phyloP scores from a whole-genome alignment of 495 filamentous ascomycete genomes.

The Neurospora discreta region DNA sequence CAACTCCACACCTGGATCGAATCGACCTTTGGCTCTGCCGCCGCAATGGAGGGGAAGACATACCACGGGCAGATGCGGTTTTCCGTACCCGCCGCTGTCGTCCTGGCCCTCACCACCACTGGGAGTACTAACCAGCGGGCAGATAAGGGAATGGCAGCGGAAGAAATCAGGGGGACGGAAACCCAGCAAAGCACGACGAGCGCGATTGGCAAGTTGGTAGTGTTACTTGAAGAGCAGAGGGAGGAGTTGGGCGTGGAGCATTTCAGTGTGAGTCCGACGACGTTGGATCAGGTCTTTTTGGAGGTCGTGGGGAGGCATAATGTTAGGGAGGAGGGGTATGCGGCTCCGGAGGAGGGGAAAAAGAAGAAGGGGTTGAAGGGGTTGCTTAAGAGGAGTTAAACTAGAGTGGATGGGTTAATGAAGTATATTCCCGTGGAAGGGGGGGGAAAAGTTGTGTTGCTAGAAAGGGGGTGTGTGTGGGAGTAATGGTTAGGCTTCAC shows the following conservation, averaged over 20 bases:
- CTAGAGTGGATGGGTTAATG: no score
- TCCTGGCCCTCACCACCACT: slow-evolving; percentile 1
- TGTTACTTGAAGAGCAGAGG: slow-evolving; percentile 56
- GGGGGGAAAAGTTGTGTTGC: no score
- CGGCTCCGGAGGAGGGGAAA: slow-evolving; percentile 22
- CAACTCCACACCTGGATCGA: slow-evolving; percentile 51
- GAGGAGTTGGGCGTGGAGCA: slow-evolving; percentile 58
- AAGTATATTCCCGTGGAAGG: no score
- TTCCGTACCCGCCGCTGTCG: slow-evolving; percentile 44
- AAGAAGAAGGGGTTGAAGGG: slow-evolving; percentile 11
- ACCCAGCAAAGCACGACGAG: slow-evolving; percentile 5
- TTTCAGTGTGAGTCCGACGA: slow-evolving; percentile 71
- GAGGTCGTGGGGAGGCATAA: slow-evolving; percentile 66
- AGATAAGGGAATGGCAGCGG: slow-evolving; percentile 9
- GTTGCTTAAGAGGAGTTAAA: not conserved
- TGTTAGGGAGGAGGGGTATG: slow-evolving; percentile 64
- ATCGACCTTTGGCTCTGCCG: slow-evolving; percentile 29
- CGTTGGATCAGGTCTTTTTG: slow-evolving; percentile 81
- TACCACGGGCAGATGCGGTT: slow-evolving; percentile 80
- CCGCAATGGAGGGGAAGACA: slow-evolving; percentile 14
- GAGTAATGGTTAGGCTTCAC: not conserved
- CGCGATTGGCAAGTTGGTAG: slow-evolving; percentile 53
- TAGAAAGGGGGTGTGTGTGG: not conserved
- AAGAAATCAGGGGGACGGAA: slow-evolving; percentile 11
- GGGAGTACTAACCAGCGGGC: not conserved